These are phyloP conservation scores for Tetracladium maxilliforme DNA, from an alignment of 2,329 filamentous ascomycete species.

Conservation along the genomic window DNA sequence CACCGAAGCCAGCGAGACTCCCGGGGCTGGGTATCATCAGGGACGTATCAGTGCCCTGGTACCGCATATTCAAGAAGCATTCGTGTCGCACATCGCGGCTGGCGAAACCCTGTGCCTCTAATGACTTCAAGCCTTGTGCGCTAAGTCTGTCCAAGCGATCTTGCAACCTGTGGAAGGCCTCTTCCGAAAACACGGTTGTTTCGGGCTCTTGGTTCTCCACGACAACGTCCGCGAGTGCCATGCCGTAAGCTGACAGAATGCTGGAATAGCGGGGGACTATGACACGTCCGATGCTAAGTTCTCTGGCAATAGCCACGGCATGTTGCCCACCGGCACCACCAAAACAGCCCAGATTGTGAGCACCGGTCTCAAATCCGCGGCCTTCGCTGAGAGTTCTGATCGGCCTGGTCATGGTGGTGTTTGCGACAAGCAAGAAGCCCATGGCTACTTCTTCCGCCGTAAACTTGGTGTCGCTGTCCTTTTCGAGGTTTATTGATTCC, in stretches of 20 bases:
- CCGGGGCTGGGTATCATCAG: conserved; percentile 21
- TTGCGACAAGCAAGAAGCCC: conserved; percentile 12
- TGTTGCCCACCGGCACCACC: conserved; percentile 24
- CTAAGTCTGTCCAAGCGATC: background rate
- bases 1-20: conserved; percentile 28
- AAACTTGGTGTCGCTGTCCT: conserved; percentile 12
- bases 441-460: conserved; percentile 12
- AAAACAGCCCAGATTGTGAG: conserved; percentile 13
- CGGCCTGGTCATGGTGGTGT: conserved; percentile 14
- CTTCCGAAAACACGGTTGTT: conserved; percentile 3
- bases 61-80: conserved; percentile 25
- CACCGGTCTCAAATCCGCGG: conserved; percentile 9
- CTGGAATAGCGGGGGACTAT: conserved; percentile 28
- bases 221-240: conserved; percentile 28
- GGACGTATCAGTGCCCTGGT: conserved; percentile 24
- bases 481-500: conserved; percentile 17
- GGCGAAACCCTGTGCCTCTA: background rate
- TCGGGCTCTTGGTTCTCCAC: conserved; percentile 22
- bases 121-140: background rate
- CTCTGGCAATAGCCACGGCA: conserved; percentile 24
- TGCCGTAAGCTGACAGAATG: conserved; percentile 29
- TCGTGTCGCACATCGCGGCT: conserved; percentile 9
- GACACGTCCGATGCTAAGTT: conserved; percentile 24
- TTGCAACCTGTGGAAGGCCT: too few species aligned
- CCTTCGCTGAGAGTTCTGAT: conserved; percentile 14